These are phyloP conservation scores for Nemania diffusa DNA, from an alignment of 2,329 filamentous ascomycete genomes.

Conservation along the genomic window DNA sequence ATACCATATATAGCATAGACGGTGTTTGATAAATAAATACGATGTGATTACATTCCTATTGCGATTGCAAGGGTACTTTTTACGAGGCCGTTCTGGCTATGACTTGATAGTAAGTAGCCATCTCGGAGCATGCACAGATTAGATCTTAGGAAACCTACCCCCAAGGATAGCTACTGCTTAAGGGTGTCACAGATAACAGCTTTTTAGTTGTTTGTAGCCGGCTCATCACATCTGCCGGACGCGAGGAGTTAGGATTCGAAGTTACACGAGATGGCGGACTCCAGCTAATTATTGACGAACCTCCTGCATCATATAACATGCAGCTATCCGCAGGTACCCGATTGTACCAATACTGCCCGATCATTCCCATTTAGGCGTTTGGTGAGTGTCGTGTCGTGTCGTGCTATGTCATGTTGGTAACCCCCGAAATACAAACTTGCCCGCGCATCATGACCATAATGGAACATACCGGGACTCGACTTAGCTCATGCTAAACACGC, in stretches of 20 bases:
- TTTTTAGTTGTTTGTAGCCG: slow-evolving; percentile 18
- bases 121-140: neutral
- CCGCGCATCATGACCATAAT: neutral
- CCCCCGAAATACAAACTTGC: slow-evolving; percentile 24
- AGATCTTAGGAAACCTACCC: neutral
- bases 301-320: slow-evolving; percentile 21
- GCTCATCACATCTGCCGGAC: slow-evolving; percentile 7
- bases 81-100: neutral
- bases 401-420: slow-evolving; percentile 16
- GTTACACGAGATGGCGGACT: slow-evolving; percentile 19
- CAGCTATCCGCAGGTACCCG: slow-evolving; percentile 23
- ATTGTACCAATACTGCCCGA: slow-evolving; percentile 5
- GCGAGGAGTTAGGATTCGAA: slow-evolving; percentile 1
- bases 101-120: neutral
- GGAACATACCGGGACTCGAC: neutral
- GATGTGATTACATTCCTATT: slow-evolving; percentile 31
- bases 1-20: slow-evolving; percentile 38
- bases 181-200: slow-evolving; percentile 4
- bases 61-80: neutral
- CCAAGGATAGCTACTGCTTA: neutral
- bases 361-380: slow-evolving; percentile 24
- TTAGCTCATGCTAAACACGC: neutral
- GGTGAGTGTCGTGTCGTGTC: too few species aligned
- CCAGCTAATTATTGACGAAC: slow-evolving; percentile 10
- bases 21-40: slow-evolving; percentile 42